phyloP scores from a whole-genome alignment of 2,329 filamentous ascomycete species.

The Pseudonectria foliicola region DNA sequence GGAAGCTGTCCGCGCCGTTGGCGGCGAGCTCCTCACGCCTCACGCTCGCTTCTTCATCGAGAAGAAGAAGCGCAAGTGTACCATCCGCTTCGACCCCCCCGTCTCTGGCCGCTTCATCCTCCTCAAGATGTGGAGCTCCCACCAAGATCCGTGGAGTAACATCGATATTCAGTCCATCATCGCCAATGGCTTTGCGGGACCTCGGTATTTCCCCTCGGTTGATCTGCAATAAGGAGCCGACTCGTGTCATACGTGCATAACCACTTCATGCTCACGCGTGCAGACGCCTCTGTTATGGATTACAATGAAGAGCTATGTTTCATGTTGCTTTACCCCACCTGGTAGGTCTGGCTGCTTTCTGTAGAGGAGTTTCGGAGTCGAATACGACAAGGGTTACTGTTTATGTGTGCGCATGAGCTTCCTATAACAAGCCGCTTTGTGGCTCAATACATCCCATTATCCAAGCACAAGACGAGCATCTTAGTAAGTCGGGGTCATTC shows the following conservation, averaged over 20 bases:
- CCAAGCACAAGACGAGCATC: too few species aligned
- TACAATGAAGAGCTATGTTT: too few species aligned
- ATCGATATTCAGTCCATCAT: conserved; percentile 87
- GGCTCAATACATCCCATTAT: too few species aligned
- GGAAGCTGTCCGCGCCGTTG: conserved; percentile 49
- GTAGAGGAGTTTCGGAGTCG: conserved; percentile 7
- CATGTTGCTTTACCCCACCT: too few species aligned
- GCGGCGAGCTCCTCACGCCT: conserved; percentile 58
- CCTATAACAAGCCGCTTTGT: too few species aligned
- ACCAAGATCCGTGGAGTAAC: conserved; percentile 56
- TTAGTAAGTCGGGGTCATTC: too few species aligned
- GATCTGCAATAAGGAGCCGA: conserved; percentile 42
- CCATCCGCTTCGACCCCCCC: conserved; percentile 76
- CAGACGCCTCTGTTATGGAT: too few species aligned
- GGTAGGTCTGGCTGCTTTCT: not conserved
- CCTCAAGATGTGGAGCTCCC: conserved; percentile 83
- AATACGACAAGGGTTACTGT: conserved; percentile 1
- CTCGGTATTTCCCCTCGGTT: conserved; percentile 71
- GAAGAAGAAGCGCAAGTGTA: conserved; percentile 75
- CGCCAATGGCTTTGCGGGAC: conserved; percentile 77
- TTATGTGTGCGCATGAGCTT: not conserved
- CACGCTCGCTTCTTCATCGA: conserved; percentile 81
- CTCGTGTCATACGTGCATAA: too few species aligned
- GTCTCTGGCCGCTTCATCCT: conserved; percentile 77
- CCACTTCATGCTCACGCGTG: too few species aligned